A percentile compares a stretch with the other conserved stretches of the same genome.
phyloP scores from a whole-genome alignment of 495 filamentous ascomycete species.

The Tuber umbilicatum region DNA sequence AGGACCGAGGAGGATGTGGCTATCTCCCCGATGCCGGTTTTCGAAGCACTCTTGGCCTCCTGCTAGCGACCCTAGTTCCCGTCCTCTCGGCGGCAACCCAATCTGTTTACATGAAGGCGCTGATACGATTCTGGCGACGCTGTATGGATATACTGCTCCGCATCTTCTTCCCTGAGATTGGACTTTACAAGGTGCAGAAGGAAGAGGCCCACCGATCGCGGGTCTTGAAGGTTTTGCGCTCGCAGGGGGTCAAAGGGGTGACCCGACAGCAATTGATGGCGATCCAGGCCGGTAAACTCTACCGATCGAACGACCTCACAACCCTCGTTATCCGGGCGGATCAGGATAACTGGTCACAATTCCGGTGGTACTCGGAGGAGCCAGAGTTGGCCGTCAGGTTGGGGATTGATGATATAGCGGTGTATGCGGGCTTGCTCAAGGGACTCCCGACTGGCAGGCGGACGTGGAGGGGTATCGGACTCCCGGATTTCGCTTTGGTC shows the following conservation, averaged over 20 bases:
- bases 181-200: neutral
- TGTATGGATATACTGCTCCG: neutral
- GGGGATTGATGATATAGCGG: neutral
- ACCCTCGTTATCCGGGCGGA: neutral
- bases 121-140: neutral
- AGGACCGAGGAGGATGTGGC: neutral
- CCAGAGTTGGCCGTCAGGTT: neutral
- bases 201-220: neutral
- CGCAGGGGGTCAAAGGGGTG: neutral
- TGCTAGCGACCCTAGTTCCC: neutral
- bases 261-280: neutral
- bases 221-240: neutral
- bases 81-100: neutral
- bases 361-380: neutral
- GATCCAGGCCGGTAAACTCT: neutral
- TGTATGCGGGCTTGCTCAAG: neutral
- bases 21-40: neutral
- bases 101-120: neutral
- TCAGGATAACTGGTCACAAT: neutral
- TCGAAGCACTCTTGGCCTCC: neutral
- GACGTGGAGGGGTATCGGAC: neutral
- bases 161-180: neutral
- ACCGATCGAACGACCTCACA: neutral
- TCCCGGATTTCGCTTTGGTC: neutral
- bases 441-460: neutral